Base-by-base conservation (phyloP, 192 early-diverging fungal genomes). In the Kickxella alabastrina region DNA sequence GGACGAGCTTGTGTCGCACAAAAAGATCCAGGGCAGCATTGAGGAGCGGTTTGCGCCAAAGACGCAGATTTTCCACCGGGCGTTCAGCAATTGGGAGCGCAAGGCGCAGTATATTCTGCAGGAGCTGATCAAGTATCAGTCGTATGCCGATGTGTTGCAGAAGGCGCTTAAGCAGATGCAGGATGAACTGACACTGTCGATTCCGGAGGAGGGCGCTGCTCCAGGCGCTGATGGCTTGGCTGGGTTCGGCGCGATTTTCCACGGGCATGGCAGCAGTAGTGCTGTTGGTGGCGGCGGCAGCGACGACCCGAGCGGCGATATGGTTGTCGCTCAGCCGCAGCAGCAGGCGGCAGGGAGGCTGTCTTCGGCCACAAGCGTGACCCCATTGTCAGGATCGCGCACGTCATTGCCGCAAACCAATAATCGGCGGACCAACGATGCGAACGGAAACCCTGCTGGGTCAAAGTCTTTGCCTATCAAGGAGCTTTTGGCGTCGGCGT, bases 111-210 rank as follows among this genome's bases (percentile, higher is more conserved):
- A 87, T 59, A 65, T 91, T 24, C 57, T 91, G 31, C 82, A 87
- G 63, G 88, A 91, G 73, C 85, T 88, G 57, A 84, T 91, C 68
- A 91, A 88, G 56, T 86, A 88, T 49, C 85, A 87, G 57, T 87
- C 84, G 53, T 91, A 91, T 47, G 82, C 82, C 9, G 86, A 91
- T 48, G 79, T 77, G 21, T 55, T 91, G 59, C 83, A 87, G 58
- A 82, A 82, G 24, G 80, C 82, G n/a, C 58, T 83, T 0, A 56
- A 63, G 54, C 68, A 72, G 62, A 66, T 70, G 57, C 66, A 76
- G 35, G 74, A 77, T 27, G 74, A 70, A 19, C 44, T 68, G 19
- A 49, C 57, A 3, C 54, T 62, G 32, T 45, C 58, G 4, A 77
- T 75, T 17, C 72, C 72, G 10, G 72, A 75, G 53, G 72, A 75